A percentile compares a stretch with the other conserved stretches of the same genome.
These are phyloP conservation scores for Inosperma sp. DNA, from an alignment of 768 basidiomycete species.

Conservation along the genomic window DNA sequence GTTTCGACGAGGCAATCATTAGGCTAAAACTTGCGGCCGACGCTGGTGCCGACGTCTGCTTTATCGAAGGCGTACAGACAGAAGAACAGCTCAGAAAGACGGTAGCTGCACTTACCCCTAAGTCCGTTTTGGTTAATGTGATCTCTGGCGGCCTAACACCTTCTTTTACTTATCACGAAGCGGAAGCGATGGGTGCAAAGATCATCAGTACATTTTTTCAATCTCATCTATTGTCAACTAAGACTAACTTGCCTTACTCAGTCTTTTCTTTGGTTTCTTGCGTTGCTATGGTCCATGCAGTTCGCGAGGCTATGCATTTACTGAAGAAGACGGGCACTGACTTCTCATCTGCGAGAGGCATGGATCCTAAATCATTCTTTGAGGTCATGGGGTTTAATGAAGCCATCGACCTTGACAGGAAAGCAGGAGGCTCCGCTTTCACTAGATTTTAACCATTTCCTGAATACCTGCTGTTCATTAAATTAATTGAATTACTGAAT, in stretches of 20 bases:
- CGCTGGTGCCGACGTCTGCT: conserved; percentile 76
- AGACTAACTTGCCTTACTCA: conserved; percentile 20
- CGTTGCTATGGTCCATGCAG: conserved; percentile 71
- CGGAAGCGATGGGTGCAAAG: conserved; percentile 67
- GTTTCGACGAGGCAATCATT: conserved; percentile 70
- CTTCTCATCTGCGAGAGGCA: conserved; percentile 53
- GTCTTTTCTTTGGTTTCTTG: conserved; percentile 77
- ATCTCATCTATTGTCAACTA: neutral
- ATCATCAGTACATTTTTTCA: conserved; percentile 53
- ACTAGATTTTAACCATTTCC: conserved; percentile 37
- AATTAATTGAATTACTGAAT: too few species aligned
- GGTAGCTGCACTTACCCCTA: conserved; percentile 65
- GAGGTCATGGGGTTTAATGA: conserved; percentile 66
- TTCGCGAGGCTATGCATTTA: conserved; percentile 71
- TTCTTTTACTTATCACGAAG: conserved; percentile 64
- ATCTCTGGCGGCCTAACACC: conserved; percentile 77
- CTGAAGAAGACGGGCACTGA: conserved; percentile 78
- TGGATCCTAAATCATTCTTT: conserved; percentile 78
- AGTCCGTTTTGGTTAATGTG: conserved; percentile 75
- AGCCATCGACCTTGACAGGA: conserved; percentile 48
- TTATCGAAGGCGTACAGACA: conserved; percentile 76
- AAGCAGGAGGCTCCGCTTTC: conserved; percentile 58
- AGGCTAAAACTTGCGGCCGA: conserved; percentile 70
- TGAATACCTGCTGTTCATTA: neutral
- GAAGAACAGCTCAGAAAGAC: conserved; percentile 60